Percentiles rank a stretch among this genome's conserved stretches.
Conservation (phyloP, 2,329 filamentous ascomycete species). For the Eutypella sp. region DNA sequence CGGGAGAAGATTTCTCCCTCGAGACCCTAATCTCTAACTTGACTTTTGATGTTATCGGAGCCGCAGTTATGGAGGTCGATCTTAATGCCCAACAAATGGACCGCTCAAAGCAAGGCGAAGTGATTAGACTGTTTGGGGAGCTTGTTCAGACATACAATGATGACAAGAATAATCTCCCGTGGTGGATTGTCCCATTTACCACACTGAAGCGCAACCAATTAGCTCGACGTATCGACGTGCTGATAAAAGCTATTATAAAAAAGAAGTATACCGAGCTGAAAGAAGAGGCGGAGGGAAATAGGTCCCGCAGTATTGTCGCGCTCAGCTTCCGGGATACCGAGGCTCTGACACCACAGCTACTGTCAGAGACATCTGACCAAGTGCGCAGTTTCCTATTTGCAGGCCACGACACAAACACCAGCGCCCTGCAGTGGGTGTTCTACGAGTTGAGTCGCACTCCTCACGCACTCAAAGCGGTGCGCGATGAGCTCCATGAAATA, state of each 20-base stretch:
- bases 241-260: constrained; percentile 20
- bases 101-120: constrained; percentile 20
- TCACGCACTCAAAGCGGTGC: constrained; percentile 24
- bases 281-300: constrained; percentile 5
- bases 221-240: constrained; percentile 15
- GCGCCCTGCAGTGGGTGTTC: constrained; percentile 31
- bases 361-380: constrained; percentile 30
- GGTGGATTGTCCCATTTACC: constrained; percentile 13
- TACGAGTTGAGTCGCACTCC: constrained; percentile 33
- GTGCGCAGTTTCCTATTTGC: constrained; percentile 36
- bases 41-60: constrained; percentile 36
- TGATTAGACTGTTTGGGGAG: constrained; percentile 25
- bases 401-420: constrained; percentile 36
- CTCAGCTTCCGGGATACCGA: constrained; percentile 28
- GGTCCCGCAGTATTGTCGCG: constrained; percentile 28
- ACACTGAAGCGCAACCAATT: constrained; percentile 6
- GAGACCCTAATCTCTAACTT: constrained; percentile 23
- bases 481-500: constrained; percentile 31
- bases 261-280: constrained; percentile 18
- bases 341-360: constrained; percentile 20
- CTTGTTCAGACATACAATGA: constrained; percentile 21
- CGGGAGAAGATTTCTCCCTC: constrained; percentile 22
- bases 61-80: constrained; percentile 29
- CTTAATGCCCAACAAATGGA: constrained; percentile 27
- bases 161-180: constrained; percentile 14